These are phyloP conservation scores for Alternaria sp. DNA, from an alignment of 2,329 filamentous ascomycete species.

Conservation along the genomic window DNA sequence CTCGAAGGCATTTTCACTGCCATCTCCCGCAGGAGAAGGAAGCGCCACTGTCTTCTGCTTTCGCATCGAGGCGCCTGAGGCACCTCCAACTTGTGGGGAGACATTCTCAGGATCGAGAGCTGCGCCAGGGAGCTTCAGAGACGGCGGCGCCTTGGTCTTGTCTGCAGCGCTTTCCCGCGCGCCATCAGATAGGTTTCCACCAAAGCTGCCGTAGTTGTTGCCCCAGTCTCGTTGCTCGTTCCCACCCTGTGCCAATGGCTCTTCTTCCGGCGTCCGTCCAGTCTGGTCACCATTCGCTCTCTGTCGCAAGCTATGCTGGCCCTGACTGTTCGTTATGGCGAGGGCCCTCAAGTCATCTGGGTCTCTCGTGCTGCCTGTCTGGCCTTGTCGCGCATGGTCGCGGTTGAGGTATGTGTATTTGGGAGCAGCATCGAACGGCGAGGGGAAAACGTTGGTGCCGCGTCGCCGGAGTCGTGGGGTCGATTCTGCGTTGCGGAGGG, in stretches of 20 bases:
- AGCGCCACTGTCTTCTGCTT: conserved; percentile 34
- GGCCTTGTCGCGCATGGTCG: conserved; percentile 31
- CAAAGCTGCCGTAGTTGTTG: conserved; percentile 70
- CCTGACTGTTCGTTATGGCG: conserved; percentile 36
- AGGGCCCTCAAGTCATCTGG: conserved; percentile 38
- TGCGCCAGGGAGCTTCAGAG: conserved; percentile 68
- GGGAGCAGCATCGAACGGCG: conserved; percentile 49
- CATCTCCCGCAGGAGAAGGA: conserved; percentile 25
- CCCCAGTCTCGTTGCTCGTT: conserved; percentile 40
- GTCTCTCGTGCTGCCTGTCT: conserved; percentile 27
- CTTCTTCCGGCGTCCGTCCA: conserved; percentile 39
- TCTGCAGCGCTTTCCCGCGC: conserved; percentile 20
- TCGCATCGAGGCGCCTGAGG: conserved; percentile 23
- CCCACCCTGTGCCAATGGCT: conserved; percentile 37
- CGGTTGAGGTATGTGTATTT: conserved; percentile 55
- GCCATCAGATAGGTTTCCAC: conserved; percentile 59
- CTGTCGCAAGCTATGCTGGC: conserved; percentile 28
- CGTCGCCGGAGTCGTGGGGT: conserved; percentile 56
- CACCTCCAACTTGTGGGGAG: conserved; percentile 27
- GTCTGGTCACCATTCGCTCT: conserved; percentile 26
- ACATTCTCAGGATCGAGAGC: conserved; percentile 60
- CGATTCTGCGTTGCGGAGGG: conserved; percentile 69
- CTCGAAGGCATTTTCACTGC: conserved; percentile 54
- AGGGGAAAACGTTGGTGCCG: conserved; percentile 45
- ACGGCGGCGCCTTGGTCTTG: conserved; percentile 54